Base-by-base conservation (phyloP, 306 rosid genomes). In the Prunus mume region DNA sequence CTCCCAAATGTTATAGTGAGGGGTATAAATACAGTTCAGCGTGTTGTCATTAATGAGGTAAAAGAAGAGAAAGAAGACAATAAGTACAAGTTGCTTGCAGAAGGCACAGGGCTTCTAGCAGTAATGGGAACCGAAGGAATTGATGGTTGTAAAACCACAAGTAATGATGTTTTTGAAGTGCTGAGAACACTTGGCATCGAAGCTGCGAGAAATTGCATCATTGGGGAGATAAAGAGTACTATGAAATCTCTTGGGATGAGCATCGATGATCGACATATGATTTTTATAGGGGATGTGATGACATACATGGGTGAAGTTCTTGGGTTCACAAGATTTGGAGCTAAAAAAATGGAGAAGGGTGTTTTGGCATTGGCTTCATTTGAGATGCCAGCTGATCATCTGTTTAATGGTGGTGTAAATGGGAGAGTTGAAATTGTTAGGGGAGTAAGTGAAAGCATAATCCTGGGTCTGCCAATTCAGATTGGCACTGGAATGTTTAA, bases 201-300 rank as follows among this genome's bases (percentile, higher is more conserved):
- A 87, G 98, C 96, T 70, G 94, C 98, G 43, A 91, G 98, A 84
- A 80, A 74, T 54, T 76, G 93, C 52, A 94, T 91, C 77, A 92
- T 90, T 68, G 85, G 87, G 5, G 96, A 91, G 88, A 94, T 94
- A 49, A 87, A 91, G 50, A 79, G 73, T 54, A 90, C 93, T 0
- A 94, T 94, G 97, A 86, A 80, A 82, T 81, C 83, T 63, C 91
- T 91, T 57, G 91, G 90, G 72, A 90, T 93, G 97, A 88, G 84
- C 86, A 91, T 93, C 76, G 98, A 93, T 65, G 78, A 76, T 64
- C 94, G 96, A 41, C 98, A 93, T 83, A 91, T 93, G 91, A 91
- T 87, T 94, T 96, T 91, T 81, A 85, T 91, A 66, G 96, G 94
- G 61, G 98, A 93, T 84, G 78, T 93, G 76, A 93, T 94, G 97